These are phyloP conservation scores for Rubus parviflorus DNA, from an alignment of 306 rosid species.

Conservation along the genomic window DNA sequence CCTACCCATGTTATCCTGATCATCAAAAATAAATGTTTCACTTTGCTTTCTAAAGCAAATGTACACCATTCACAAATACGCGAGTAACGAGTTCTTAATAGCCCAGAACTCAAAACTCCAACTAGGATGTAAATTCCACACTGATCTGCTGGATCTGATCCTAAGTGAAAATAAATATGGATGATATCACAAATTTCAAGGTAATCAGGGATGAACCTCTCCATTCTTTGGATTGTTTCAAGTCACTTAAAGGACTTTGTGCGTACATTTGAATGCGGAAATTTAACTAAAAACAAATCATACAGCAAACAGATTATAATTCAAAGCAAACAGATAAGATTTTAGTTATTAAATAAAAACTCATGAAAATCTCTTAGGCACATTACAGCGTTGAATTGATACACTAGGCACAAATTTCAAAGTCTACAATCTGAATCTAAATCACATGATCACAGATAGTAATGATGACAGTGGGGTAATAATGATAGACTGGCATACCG, in stretches of 20 bases:
- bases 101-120: background rate
- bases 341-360: background rate
- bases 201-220: background rate
- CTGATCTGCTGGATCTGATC: background rate
- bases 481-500: slow-evolving; percentile 50
- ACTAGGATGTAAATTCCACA: too few relatives aligned
- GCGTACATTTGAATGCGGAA: too few relatives aligned
- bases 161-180: background rate
- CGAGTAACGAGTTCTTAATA: too few relatives aligned
- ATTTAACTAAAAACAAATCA: too few relatives aligned
- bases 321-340: too few relatives aligned
- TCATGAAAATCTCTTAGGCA: background rate
- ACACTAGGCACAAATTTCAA: background rate
- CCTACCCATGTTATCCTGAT: slow-evolving; percentile 78
- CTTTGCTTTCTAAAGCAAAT: slow-evolving; percentile 3
- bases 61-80: background rate
- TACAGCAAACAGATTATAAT: too few relatives aligned
- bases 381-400: background rate
- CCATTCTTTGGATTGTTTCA: background rate
- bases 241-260: background rate
- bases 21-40: slow-evolving; percentile 19
- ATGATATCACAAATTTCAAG: background rate
- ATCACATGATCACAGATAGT: background rate
- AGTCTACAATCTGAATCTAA: background rate
- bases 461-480: background rate